Evolutionary conservation across 2,329 filamentous ascomycete species (phyloP).

Genomic region (Cytospora mali): DNA sequence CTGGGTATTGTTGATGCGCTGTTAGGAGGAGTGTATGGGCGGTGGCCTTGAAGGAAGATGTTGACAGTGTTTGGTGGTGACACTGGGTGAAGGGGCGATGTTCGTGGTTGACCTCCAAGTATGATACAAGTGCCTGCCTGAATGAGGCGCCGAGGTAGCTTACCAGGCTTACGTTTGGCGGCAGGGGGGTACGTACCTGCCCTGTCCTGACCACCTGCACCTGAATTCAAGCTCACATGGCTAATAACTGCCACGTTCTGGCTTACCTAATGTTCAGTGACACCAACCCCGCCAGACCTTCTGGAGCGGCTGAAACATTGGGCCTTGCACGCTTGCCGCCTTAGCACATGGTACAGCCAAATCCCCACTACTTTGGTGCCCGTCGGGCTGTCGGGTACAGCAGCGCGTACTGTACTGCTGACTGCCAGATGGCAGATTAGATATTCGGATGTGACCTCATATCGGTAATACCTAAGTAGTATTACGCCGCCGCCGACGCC

Average conservation of each 20-base stretch:
- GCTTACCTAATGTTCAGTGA: neutral
- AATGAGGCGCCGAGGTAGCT: neutral
- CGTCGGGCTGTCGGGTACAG: neutral
- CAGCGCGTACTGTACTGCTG: too few species aligned
- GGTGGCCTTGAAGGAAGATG: neutral
- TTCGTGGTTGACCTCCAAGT: neutral
- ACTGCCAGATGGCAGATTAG: neutral
- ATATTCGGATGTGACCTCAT: slow-evolving; percentile 1
- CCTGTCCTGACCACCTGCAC: neutral
- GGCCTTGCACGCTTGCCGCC: neutral
- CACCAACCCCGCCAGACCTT: neutral
- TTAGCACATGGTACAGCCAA: neutral
- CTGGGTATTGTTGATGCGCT: neutral
- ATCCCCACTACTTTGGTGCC: neutral
- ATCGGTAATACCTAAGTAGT: too few species aligned
- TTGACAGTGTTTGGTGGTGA: neutral
- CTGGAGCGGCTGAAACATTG: neutral
- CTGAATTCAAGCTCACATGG: neutral
- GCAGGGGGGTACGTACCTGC: neutral
- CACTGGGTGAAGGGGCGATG: neutral
- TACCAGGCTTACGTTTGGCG: neutral
- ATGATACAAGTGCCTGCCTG: neutral
- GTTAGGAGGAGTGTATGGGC: neutral
- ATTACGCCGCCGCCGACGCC: neutral
- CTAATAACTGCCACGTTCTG: neutral